These are phyloP conservation scores for Aethionema arabicum DNA, from an alignment of 345 rosid genomes.

Conservation along the genomic window DNA sequence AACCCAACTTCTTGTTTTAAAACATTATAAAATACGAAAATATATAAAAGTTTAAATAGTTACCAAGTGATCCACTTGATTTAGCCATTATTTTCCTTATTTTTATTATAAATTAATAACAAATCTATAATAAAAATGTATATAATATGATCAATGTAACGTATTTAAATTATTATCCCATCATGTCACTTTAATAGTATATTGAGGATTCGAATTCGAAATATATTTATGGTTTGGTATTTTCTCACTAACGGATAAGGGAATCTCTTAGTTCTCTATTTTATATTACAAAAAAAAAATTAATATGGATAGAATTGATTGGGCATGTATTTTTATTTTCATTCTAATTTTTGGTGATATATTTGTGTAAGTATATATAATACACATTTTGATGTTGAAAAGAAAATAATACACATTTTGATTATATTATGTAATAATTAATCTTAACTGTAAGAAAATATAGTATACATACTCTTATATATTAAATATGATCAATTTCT, in stretches of 20 bases:
- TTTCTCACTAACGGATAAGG: constrained; percentile 16
- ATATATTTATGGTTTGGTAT: constrained; percentile 10
- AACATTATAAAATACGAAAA: constrained; percentile 16
- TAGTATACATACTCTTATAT: too few relatives aligned
- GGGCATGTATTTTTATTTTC: neutral
- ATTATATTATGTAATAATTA: too few relatives aligned
- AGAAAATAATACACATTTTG: too few relatives aligned
- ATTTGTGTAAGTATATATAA: neutral
- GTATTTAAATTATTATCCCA: neutral
- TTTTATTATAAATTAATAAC: constrained; percentile 2
- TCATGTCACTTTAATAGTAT: constrained; percentile 4
- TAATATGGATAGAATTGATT: too few relatives aligned
- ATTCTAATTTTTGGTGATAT: neutral
- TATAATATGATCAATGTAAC: neutral
- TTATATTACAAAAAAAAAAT: neutral
- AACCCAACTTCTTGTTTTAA: constrained; percentile 38
- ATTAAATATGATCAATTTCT: too few relatives aligned
- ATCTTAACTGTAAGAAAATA: too few relatives aligned
- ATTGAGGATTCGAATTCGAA: constrained; percentile 13
- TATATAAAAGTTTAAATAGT: constrained; percentile 6
- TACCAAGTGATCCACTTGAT: constrained; percentile 21
- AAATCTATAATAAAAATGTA: neutral
- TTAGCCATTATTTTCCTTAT: constrained; percentile 22
- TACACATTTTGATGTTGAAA: too few relatives aligned
- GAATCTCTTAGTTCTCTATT: neutral